Percentiles rank a stretch among this genome's conserved stretches.
These are phyloP conservation scores for Trichoderma koningiopsis DNA, from an alignment of 2,329 filamentous ascomycete species.

Conservation along the genomic window DNA sequence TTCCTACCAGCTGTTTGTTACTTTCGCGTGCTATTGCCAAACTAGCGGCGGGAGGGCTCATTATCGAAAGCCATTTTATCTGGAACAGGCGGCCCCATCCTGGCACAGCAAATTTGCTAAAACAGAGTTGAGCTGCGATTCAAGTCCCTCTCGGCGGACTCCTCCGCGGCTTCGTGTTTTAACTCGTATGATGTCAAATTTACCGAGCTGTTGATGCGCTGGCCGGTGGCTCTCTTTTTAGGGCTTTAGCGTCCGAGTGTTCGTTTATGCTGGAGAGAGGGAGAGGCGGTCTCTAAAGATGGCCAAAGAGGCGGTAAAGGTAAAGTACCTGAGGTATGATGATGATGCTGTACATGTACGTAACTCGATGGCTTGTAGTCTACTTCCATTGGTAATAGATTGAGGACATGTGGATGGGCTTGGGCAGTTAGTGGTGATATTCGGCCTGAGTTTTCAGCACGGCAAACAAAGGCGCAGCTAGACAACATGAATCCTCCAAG, in stretches of 20 bases:
- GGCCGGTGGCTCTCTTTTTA: neutral
- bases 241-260: neutral
- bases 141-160: conserved; percentile 14
- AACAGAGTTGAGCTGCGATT: neutral
- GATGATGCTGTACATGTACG: neutral
- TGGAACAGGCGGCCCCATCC: conserved; percentile 7
- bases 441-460: neutral
- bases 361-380: neutral
- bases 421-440: neutral
- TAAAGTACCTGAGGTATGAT: neutral
- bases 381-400: neutral
- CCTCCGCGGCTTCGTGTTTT: conserved; percentile 1
- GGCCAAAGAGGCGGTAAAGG: neutral
- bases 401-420: neutral
- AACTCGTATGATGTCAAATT: neutral
- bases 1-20: neutral
- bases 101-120: neutral
- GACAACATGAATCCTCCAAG: neutral
- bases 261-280: neutral
- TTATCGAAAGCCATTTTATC: neutral
- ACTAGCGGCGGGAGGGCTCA: neutral
- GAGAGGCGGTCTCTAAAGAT: neutral
- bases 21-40: neutral
- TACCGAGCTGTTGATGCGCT: conserved; percentile 5
- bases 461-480: neutral